Percentiles rank a stretch among this genome's conserved stretches.
These are phyloP conservation scores for Ophiosphaerella korrae DNA, from an alignment of 2,329 filamentous ascomycete genomes.

Conservation along the genomic window DNA sequence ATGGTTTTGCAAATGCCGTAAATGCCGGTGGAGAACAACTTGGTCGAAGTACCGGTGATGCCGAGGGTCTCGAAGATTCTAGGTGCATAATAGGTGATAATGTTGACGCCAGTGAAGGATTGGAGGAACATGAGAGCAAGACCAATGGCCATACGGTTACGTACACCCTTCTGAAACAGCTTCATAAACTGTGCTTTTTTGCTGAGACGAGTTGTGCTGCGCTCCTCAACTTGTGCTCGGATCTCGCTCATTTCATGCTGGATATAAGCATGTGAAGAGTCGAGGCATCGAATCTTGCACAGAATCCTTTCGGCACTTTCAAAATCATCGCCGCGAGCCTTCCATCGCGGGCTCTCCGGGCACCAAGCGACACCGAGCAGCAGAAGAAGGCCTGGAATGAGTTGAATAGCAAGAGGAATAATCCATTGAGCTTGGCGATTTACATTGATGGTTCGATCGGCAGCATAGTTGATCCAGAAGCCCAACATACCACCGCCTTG, in stretches of 20 bases:
- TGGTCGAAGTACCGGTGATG: conserved; percentile 49
- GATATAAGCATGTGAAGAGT: conserved; percentile 50
- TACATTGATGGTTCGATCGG: conserved; percentile 48
- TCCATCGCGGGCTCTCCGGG: conserved; percentile 44
- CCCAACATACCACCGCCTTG: conserved; percentile 62
- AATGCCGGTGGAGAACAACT: conserved; percentile 57
- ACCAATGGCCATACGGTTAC: conserved; percentile 47
- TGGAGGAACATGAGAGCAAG: conserved; percentile 47
- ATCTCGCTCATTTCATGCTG: conserved; percentile 58
- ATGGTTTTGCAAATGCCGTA: conserved; percentile 53
- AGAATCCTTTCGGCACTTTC: conserved; percentile 51
- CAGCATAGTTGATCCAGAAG: conserved; percentile 52
- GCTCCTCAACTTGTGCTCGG: conserved; percentile 41
- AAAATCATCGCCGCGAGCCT: conserved; percentile 34
- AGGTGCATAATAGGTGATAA: conserved; percentile 31
- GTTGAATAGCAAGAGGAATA: conserved; percentile 61
- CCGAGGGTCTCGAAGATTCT: conserved; percentile 52
- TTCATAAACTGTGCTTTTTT: conserved; percentile 42
- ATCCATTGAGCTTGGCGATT: conserved; percentile 63
- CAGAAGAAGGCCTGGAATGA: conserved; percentile 48
- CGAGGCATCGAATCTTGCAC: conserved; percentile 53
- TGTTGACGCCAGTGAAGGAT: conserved; percentile 41
- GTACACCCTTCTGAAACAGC: conserved; percentile 46
- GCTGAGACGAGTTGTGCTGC: conserved; percentile 34
- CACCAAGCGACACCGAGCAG: conserved; percentile 45